phyloP scores from a whole-genome alignment of 306 rosid species.

The Hylodesmum podocarpum region DNA sequence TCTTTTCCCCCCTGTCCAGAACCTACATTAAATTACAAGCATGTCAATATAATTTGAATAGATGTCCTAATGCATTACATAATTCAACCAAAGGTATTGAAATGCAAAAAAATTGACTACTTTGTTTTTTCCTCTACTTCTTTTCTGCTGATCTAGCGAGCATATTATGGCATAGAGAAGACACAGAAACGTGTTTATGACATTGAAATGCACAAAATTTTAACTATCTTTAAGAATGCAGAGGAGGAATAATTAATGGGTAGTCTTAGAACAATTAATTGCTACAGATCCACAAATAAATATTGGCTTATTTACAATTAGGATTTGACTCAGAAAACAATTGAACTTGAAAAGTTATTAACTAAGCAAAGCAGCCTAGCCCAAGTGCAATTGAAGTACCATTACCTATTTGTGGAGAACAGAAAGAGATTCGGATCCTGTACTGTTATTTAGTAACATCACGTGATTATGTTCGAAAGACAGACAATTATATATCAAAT shows the following conservation, averaged over 20 bases:
- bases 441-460: not conserved
- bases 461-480: not conserved
- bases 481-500: not conserved
- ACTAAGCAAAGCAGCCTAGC: slow-evolving; percentile 2
- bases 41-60: slow-evolving; percentile 34
- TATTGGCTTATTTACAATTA: slow-evolving; percentile 1
- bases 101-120: not conserved
- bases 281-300: not conserved
- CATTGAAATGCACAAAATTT: not conserved
- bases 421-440: not conserved
- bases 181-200: not conserved
- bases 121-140: not conserved
- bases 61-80: not conserved
- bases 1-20: slow-evolving; percentile 95
- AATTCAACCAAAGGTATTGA: not conserved
- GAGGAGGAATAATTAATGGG: slow-evolving; percentile 12
- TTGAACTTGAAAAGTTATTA: not conserved
- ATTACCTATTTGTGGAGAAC: not conserved
- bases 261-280: not conserved
- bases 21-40: slow-evolving; percentile 58
- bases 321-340: not conserved
- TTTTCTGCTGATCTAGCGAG: not conserved
- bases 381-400: not conserved
- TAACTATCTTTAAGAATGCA: not conserved
- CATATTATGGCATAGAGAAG: not conserved